Evolutionary conservation across 371 early-diverging fungal genomes (phyloP), one percentile per base, ranked within the genome.

Genomic region (Syncephalastrum racemosum): DNA sequence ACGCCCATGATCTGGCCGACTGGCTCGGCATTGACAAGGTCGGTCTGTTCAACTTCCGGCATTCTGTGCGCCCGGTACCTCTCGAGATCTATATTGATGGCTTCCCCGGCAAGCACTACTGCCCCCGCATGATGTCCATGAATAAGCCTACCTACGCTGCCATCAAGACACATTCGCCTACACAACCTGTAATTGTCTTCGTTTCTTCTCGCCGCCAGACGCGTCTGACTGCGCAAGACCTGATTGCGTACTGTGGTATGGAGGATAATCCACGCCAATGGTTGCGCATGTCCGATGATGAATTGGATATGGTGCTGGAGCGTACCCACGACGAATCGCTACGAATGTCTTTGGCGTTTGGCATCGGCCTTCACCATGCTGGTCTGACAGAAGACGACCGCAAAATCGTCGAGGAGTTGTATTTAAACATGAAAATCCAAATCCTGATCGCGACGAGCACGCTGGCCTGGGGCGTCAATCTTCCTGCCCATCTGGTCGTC

Each of bases 401-500:
- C 42, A 82, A 81, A 56, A 66, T 93, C 4, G 94, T 94, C n/a
- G 99, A 99, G 73, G 90, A 93, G 52, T 84, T 96, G 20, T 99
- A 97, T 72, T 79, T 88, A 49, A 87, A 89, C 54, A 82, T 89
- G 67, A 93, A 95, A 76, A 95, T 99, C 61, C 95, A 96, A 64
- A 84, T 99, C 31, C 70, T 99, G 59, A 88, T 99, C 43, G 95
- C 96, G 3, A 99, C 99, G 4, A 89, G 92, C 54, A 99, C 99
- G 2, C 76, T 99, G n/a, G 99, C 99, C 1, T 99, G 99, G 99
- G 94, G 96, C 50, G 96, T 99, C 50, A 99, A 99, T 72, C 86
- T 96, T 46, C 99, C 99, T 0, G 99, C 99, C 3, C 96, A 99
- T 71, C 69, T 97, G 62, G 99, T 99, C 0, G 90, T 99, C 7